Evolutionary conservation across 2,329 filamentous ascomycete species (phyloP).

Genomic region (Pseudogymnoascus sp.): DNA sequence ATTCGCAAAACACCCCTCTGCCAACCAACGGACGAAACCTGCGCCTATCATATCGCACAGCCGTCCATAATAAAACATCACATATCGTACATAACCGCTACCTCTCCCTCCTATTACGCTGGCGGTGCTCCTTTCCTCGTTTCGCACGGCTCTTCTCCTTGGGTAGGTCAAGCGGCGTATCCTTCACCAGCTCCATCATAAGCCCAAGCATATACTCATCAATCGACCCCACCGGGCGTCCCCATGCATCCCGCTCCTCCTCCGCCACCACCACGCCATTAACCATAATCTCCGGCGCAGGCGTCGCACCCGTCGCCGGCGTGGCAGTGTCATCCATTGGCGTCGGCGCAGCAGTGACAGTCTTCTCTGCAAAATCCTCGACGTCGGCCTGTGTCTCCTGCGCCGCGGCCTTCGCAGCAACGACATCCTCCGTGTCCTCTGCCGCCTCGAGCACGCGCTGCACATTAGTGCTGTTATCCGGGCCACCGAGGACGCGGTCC

Average conservation of each 20-base stretch:
- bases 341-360: slow-evolving; percentile 27
- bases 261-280: slow-evolving; percentile 20
- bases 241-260: slow-evolving; percentile 53
- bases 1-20: not conserved
- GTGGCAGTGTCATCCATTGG: slow-evolving; percentile 30
- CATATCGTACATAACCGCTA: not conserved
- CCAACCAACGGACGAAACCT: not conserved
- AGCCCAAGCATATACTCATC: slow-evolving; percentile 69
- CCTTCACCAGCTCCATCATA: slow-evolving; percentile 56
- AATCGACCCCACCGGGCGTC: slow-evolving; percentile 51
- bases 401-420: slow-evolving; percentile 78
- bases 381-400: slow-evolving; percentile 85
- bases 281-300: slow-evolving; percentile 13
- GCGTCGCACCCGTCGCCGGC: slow-evolving; percentile 33
- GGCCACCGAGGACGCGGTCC: slow-evolving; percentile 68
- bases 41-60: slow-evolving; percentile 3
- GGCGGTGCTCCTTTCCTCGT: slow-evolving; percentile 29
- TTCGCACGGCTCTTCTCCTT: slow-evolving; percentile 59
- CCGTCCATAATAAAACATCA: not conserved
- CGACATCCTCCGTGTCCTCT: slow-evolving; percentile 87
- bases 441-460: slow-evolving; percentile 76
- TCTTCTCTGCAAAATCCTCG: slow-evolving; percentile 71
- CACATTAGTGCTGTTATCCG: slow-evolving; percentile 53
- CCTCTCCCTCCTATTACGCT: not conserved
- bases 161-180: slow-evolving; percentile 54